phyloP scores from a whole-genome alignment of 768 basidiomycete species.

The Mycena belliarum region DNA sequence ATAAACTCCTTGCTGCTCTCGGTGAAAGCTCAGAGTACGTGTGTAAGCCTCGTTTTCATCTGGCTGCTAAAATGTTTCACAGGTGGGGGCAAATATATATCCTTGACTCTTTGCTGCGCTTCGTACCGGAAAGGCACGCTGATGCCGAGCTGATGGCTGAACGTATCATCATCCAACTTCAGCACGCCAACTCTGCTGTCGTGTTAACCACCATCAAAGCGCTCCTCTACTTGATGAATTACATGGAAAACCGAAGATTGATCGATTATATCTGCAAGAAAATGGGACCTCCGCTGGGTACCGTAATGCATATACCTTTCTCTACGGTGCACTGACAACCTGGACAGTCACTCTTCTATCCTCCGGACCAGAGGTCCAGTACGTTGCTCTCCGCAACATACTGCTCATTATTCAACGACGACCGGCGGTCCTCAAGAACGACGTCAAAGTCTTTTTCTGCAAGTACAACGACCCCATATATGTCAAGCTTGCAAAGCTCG shows the following conservation, averaged over 20 bases:
- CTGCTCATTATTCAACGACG: conserved; percentile 95
- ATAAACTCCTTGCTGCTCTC: conserved; percentile 87
- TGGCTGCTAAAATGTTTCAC: conserved; percentile 18
- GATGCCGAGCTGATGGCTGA: conserved; percentile 97
- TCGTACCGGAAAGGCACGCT: conserved; percentile 82
- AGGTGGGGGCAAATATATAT: conserved; percentile 99
- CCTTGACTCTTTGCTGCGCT: conserved; percentile 89
- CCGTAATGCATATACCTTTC: not conserved
- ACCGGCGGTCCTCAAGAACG: conserved; percentile 89
- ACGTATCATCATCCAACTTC: conserved; percentile 87
- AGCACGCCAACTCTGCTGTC: conserved; percentile 99
- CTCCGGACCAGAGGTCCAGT: conserved; percentile 98
- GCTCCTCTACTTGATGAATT: conserved; percentile 96
- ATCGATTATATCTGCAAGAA: conserved; percentile 94
- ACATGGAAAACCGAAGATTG: conserved; percentile 87
- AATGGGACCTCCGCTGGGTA: conserved; percentile 97
- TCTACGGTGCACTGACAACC: conserved; percentile 5
- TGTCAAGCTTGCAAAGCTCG: conserved; percentile 95
- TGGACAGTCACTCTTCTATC: conserved; percentile 85
- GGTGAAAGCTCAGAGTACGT: conserved; percentile 97
- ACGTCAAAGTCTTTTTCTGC: conserved; percentile 99
- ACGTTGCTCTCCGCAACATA: conserved; percentile 95
- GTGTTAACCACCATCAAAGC: conserved; percentile 98
- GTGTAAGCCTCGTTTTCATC: not conserved
- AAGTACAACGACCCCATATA: conserved; percentile 99